Percentiles rank a stretch among this genome's conserved stretches.
Conservation (phyloP, 2,329 filamentous ascomycete species). For the Scedosporium aurantiacum region DNA sequence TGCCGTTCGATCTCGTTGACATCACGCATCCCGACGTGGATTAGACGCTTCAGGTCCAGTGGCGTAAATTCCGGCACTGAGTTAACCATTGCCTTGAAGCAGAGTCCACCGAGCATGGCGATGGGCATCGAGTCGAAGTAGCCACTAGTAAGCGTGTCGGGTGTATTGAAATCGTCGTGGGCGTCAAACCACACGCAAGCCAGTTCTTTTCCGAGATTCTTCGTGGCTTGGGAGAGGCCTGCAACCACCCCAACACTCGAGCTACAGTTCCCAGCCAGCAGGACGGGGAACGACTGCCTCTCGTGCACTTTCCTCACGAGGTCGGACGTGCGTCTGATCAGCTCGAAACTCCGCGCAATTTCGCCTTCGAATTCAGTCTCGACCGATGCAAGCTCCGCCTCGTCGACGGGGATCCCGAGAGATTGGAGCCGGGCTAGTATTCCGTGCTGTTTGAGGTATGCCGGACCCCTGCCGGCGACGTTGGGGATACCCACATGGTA, state of each 20-base stretch:
- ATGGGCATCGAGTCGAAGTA: constrained; percentile 19
- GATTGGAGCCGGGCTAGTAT: constrained; percentile 17
- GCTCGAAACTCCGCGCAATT: constrained; percentile 26
- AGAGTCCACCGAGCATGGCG: constrained; percentile 15
- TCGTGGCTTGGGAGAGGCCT: constrained; percentile 15
- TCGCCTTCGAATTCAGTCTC: constrained; percentile 22
- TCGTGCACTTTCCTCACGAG: constrained; percentile 18
- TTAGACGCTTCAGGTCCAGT: constrained; percentile 9
- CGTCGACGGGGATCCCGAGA: constrained; percentile 19
- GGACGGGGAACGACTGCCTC: constrained; percentile 22
- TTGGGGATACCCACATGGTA: constrained; percentile 27
- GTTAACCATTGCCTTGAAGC: constrained; percentile 13
- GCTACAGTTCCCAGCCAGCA: constrained; percentile 28
- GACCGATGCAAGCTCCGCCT: constrained; percentile 2
- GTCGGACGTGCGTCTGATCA: constrained; percentile 24
- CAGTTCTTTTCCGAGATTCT: constrained; percentile 12
- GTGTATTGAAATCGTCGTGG: constrained; percentile 27
- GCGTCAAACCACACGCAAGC: constrained; percentile 30
- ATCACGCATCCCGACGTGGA: constrained; percentile 18
- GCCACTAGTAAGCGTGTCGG: constrained; percentile 14
- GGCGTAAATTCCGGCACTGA: constrained; percentile 15
- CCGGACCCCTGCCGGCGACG: constrained; percentile 24
- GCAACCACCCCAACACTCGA: constrained; percentile 23
- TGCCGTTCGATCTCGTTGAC: constrained; percentile 18
- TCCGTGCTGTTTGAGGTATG: constrained; percentile 18